phyloP scores from a whole-genome alignment of 176 grass and related monocot species.

The Calamus simplicifolius region DNA sequence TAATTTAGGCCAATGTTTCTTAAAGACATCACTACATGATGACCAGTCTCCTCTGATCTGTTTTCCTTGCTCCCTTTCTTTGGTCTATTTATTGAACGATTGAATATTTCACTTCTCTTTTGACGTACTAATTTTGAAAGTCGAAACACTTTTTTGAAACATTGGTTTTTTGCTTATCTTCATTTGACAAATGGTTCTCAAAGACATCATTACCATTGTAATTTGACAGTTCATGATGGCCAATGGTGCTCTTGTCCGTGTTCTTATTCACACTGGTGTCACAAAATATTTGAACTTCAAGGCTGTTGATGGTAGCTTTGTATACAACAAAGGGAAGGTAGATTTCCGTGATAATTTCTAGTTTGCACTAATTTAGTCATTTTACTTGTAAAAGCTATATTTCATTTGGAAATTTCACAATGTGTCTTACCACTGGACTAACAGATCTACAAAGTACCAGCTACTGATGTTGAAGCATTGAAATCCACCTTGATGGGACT shows the following conservation, averaged over 20 bases:
- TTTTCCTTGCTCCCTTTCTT: too few species aligned
- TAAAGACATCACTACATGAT: too few species aligned
- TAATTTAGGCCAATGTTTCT: too few species aligned
- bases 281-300: slow-evolving; percentile 83
- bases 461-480: slow-evolving; percentile 86
- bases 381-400: not conserved
- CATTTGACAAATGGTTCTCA: too few species aligned
- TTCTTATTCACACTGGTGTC: slow-evolving; percentile 81
- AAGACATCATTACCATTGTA: too few species aligned
- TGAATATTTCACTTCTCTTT: too few species aligned
- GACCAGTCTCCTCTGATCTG: too few species aligned
- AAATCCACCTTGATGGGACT: slow-evolving; percentile 93
- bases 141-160: too few species aligned
- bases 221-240: slow-evolving; percentile 86
- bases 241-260: slow-evolving; percentile 75
- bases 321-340: slow-evolving; percentile 96
- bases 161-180: too few species aligned
- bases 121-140: too few species aligned
- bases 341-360: not conserved
- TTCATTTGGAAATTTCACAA: not conserved
- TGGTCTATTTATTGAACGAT: too few species aligned
- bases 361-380: not conserved
- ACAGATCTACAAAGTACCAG: slow-evolving; percentile 87
- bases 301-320: slow-evolving; percentile 84
- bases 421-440: not conserved